Percentiles rank a stretch among this genome's conserved stretches.
phyloP scores from a whole-genome alignment of 2,329 filamentous ascomycete genomes.

The Colletotrichum sp. region DNA sequence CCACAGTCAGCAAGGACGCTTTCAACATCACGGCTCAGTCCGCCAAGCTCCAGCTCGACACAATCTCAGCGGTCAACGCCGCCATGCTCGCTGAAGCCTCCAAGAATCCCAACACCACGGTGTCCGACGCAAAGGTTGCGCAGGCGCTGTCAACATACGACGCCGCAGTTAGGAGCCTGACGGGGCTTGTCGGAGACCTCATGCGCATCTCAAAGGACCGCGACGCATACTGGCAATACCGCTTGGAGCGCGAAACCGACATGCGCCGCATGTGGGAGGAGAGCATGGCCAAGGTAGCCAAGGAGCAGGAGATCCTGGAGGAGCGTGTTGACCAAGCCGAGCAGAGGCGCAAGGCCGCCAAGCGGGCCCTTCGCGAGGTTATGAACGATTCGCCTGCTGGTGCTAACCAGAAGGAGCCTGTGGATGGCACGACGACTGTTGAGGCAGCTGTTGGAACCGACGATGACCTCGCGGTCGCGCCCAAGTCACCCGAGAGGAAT shows the following conservation, averaged over 20 bases:
- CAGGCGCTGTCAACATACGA: conserved; percentile 88
- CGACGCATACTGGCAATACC: conserved; percentile 96
- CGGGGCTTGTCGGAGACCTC: conserved; percentile 82
- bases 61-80: conserved; percentile 84
- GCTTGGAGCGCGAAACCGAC: conserved; percentile 88
- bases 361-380: conserved; percentile 86
- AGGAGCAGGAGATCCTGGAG: conserved; percentile 91
- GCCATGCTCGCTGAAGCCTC: conserved; percentile 76
- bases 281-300: conserved; percentile 96
- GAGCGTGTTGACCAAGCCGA: conserved; percentile 88
- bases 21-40: conserved; percentile 98
- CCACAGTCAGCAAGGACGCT: conserved; percentile 83
- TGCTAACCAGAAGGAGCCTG: conserved; percentile 32
- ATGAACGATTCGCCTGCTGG: conserved; percentile 48
- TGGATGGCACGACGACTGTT: conserved; percentile 35
- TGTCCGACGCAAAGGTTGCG: conserved; percentile 78
- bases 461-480: conserved; percentile 22
- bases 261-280: conserved; percentile 98
- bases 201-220: conserved; percentile 92
- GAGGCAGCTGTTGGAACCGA: conserved; percentile 27
- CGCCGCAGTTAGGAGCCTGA: conserved; percentile 85
- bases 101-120: conserved; percentile 70
- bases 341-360: conserved; percentile 86
- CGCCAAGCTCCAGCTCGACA: conserved; percentile 83
- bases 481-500: conserved; percentile 44